Evolutionary conservation across 306 rosid genomes (phyloP), one percentile per base, ranked within the genome.

Genomic region (Prinsepia uniflora): DNA sequence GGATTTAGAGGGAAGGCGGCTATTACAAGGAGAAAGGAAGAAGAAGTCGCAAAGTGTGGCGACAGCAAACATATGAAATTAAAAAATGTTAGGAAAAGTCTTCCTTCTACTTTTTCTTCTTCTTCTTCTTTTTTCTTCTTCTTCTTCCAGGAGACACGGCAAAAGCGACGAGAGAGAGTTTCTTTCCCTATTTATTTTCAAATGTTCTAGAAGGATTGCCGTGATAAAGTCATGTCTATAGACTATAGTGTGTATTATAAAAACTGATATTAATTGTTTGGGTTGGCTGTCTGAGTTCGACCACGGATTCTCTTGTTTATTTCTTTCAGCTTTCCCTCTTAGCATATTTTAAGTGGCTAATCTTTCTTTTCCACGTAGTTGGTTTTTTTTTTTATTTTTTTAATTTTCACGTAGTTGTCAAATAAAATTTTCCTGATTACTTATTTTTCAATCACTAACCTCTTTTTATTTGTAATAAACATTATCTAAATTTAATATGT

Each of bases 21-120:
- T 71, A 62, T 44, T 52, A 72, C 81, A 82, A 87, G 73, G 76
- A 84, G 55, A 17, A 59, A 59, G 62, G 81, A 78, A 72, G 74
- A 67, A 41, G 13, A 41, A 78, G 91, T 84, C 92, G 84, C 75
- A 42, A 82, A 69, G 77, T 88, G 82, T 83, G 92, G 90, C 94
- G 85, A 81, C 83, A 75, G 67, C 80, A 58, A 68, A 56, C 63
- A 6, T 50, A 64, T 13, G 15, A 62, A 40, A 50, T 36, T 30
- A 40, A 60, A 68, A 61, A 41, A 36, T 47, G 20, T 64, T 15
- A 0, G 34, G 34, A 58, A 8, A 12, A 65, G 19, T 65, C 50
- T 40, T 61, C 8, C 13, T 36, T 11, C 19, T 36, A 13, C 19
- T 56, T 55, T 36, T 55, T n/a, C n/a, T n/a, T n/a, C n/a, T 36